These are phyloP conservation scores for Kluyveromyces wickerhamii DNA, from an alignment of 805 yeast species.

Conservation along the genomic window DNA sequence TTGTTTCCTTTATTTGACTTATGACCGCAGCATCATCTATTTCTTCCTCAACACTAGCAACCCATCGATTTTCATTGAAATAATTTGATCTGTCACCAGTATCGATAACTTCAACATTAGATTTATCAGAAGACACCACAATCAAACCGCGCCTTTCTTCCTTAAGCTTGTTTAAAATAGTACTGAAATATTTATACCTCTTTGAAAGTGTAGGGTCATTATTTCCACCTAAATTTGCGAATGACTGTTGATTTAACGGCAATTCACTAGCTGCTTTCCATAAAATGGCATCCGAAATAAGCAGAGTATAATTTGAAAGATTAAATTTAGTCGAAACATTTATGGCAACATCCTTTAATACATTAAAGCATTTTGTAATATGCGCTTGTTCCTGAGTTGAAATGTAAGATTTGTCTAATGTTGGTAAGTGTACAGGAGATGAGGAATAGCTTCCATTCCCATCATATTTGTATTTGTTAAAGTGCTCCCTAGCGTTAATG, in stretches of 20 bases:
- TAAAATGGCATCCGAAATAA: slow-evolving; percentile 20
- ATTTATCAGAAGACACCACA: slow-evolving; percentile 4
- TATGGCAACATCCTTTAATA: slow-evolving; percentile 17
- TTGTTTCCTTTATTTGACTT: slow-evolving; percentile 4
- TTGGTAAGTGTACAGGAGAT: background rate
- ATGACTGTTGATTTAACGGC: slow-evolving; percentile 22
- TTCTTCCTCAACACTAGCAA: background rate
- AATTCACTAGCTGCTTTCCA: slow-evolving; percentile 20
- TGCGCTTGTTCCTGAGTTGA: slow-evolving; percentile 5
- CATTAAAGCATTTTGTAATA: background rate
- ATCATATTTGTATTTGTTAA: slow-evolving; percentile 1
- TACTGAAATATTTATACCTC: slow-evolving; percentile 19
- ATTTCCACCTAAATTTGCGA: slow-evolving; percentile 15
- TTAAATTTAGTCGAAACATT: slow-evolving; percentile 4
- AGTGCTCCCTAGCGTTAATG: background rate
- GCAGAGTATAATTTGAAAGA: slow-evolving; percentile 9
- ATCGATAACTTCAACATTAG: slow-evolving; percentile 5
- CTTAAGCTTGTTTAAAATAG: slow-evolving; percentile 17
- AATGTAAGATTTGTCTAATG: background rate
- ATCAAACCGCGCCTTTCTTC: slow-evolving; percentile 12
- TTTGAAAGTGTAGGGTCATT: slow-evolving; percentile 13
- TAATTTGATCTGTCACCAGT: slow-evolving; percentile 15
- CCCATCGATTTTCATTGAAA: slow-evolving; percentile 10
- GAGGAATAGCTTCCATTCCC: background rate
- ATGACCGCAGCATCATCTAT: slow-evolving; percentile 2